Evolutionary conservation across 148 eudicot genomes (phyloP), one percentile per base, ranked within the genome.

Genomic region (Nepenthes mirabilis): DNA sequence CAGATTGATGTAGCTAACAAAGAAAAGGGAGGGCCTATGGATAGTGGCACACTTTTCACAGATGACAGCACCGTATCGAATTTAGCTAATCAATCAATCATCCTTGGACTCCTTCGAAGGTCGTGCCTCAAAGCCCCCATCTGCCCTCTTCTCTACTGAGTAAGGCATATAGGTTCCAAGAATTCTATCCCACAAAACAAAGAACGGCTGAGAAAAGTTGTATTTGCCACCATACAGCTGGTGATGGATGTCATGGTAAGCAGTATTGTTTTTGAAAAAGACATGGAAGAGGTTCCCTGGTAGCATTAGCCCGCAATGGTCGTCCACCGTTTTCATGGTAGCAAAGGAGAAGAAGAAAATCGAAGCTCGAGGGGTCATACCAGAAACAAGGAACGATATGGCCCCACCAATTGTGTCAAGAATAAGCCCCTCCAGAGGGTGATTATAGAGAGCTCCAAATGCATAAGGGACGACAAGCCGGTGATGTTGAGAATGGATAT

Each of bases 301-400:
- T 13, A 63, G 66, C 66, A 63, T 63, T 37, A 63, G 58, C n/a
- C 66, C 66, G 14, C 66, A 63, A 52, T 63, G 66, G 23, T 63
- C 66, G 35, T 63, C 66, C 57, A 63, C 66, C 7, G 66, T 63
- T 56, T 73, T 73, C 11, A 73, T 64, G 65, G 77, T 73, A 43
- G 77, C 77, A 64, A 73, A 73, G 36, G 77, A 68, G 64, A 73
- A 73, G 60, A 73, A 74, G 70, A 68, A 74, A 59, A 74, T 69
- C 43, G 77, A 74, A 12, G 63, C 36, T 47, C 77, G 77, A 60
- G 77, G 77, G 5, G 77, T 67, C 77, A 74, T 74, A 52, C 77
- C 77, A 2, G 73, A 74, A 14, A 62, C 55, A 13, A 75, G 78
- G 74, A 75, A 75, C 10, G 78, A 58, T 2, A 75, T 66, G 11